phyloP scores from a whole-genome alignment of 331 rosid genomes.

The Ulmus americana region DNA sequence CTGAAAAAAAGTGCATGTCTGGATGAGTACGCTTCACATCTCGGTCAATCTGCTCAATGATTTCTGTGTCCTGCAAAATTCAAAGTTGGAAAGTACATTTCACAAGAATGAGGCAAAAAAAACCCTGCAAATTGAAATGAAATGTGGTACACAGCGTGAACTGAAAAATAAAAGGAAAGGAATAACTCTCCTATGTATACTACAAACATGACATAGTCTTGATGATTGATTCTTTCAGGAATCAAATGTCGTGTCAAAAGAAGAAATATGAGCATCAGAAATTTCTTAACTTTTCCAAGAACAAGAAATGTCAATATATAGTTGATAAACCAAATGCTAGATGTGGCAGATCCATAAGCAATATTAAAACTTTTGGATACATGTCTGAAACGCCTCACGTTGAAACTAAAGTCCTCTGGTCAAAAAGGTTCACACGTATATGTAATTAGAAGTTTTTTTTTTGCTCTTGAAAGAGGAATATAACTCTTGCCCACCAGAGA shows the following conservation, averaged over 20 bases:
- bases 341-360: neutral
- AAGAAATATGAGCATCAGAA: neutral
- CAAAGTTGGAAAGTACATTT: slow-evolving; percentile 20
- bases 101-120: neutral
- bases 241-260: neutral
- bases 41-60: slow-evolving; percentile 93
- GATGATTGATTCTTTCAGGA: neutral
- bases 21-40: slow-evolving; percentile 99
- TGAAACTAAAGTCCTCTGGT: no score
- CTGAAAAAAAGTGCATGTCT: slow-evolving; percentile 88
- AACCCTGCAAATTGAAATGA: neutral
- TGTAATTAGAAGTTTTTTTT: no score
- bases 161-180: neutral
- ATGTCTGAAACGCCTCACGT: no score
- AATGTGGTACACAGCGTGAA: no score
- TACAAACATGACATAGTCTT: neutral
- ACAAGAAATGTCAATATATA: neutral
- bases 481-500: no score
- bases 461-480: no score
- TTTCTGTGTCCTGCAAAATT: slow-evolving; percentile 76
- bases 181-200: neutral
- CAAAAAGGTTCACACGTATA: no score
- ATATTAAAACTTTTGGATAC: neutral
- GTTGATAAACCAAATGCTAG: neutral
- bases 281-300: neutral